Evolutionary conservation across 1,284 basidiomycete species (phyloP).

Genomic region (Moesziomyces aphidis): DNA sequence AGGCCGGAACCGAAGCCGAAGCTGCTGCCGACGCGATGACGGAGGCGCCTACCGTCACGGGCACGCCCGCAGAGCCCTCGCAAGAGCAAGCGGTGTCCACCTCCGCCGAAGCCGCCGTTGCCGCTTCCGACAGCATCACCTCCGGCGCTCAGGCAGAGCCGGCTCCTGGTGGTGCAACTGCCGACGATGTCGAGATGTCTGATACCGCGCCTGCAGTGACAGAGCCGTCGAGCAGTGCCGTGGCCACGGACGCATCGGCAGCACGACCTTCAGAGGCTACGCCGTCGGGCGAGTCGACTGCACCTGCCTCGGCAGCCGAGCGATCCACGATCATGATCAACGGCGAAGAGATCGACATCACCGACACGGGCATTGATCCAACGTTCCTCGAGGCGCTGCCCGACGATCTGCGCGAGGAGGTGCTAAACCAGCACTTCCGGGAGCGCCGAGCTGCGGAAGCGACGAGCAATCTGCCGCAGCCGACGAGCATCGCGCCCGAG

Average conservation of each 20-base stretch:
- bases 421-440: constrained; percentile 95
- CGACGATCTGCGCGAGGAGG: constrained; percentile 98
- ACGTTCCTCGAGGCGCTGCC: constrained; percentile 97
- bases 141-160: constrained; percentile 30
- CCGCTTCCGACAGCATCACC: constrained; percentile 9
- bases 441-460: constrained; percentile 76
- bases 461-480: constrained; percentile 72
- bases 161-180: constrained; percentile 5
- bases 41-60: constrained; percentile 23
- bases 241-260: constrained; percentile 11
- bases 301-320: constrained; percentile 12
- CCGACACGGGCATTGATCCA: constrained; percentile 97
- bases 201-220: constrained; percentile 31
- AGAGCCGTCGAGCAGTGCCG: constrained; percentile 1
- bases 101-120: not conserved
- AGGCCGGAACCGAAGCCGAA: constrained; percentile 2
- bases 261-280: constrained; percentile 9
- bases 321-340: constrained; percentile 73
- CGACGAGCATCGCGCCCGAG: constrained; percentile 88
- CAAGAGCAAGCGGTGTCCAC: not conserved
- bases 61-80: constrained; percentile 40
- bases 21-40: constrained; percentile 67
- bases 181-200: constrained; percentile 60
- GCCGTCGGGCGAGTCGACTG: constrained; percentile 1
- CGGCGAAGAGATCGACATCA: constrained; percentile 95